Evolutionary conservation across 225 moss, liverwort and hornwort species (phyloP), one percentile per base, ranked within the genome.

Genomic region (Neckera pumila): DNA sequence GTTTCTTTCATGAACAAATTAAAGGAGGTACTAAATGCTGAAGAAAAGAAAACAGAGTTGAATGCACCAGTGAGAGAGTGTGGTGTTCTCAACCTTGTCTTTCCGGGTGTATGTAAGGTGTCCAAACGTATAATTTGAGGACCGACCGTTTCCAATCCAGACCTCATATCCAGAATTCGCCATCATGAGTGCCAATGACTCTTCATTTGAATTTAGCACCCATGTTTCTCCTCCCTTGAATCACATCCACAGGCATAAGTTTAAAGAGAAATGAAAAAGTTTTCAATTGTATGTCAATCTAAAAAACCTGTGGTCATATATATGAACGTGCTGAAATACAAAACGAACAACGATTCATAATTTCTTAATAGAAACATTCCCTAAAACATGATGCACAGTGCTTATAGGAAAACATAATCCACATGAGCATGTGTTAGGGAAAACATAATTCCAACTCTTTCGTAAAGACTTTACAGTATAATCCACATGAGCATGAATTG

Each of bases 71-170:
- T 19, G 56, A 57, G 56, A 57, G 71, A 45, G 45, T 26, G 65
- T 45, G 21, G 79, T 61, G 69, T 43, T 34, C 22, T 31, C 8
- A 43, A 96, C 97, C 95, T 98, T 89, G 84, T 96, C 96, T 61
- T 88, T 73, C 62, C 93, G 92, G 4, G 79, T 86, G 40, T 87
- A 49, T 3, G 5, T 82, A 9, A 91, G 45, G 82, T 98, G 97
- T 56, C 97, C 97, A 79, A 77, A 92, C 60, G 96, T 98, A 74
- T 92, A 96, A 63, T 93, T 93, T 54, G 97, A 94, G 43, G 97
- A 95, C 30, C 97, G 91, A 4, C 94, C 83, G 76, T 98, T 98
- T 69, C 97, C 97, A 66, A 98, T 93, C 97, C 97, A 98, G 51
- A 98, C 96, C 4, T 98, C 95, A 12, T 93, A 98, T 49, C 96